Evolutionary conservation across 805 yeast genomes (phyloP), one percentile per base, ranked within the genome.

Genomic region (Starmerella etchellsii): DNA sequence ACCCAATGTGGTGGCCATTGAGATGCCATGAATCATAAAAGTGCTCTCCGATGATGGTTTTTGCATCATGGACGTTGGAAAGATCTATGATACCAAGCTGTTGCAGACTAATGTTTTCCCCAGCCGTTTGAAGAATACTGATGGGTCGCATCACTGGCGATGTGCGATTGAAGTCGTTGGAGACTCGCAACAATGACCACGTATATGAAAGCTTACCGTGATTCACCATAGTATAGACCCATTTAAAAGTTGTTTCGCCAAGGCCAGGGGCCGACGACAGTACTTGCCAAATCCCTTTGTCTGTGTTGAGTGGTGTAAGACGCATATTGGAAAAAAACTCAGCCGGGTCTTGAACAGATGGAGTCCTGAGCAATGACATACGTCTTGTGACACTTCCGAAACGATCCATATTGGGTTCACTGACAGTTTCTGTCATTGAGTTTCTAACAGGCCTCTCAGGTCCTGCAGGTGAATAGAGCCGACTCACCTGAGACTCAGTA

Each of bases 181-280:
- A 15, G 15, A 51, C 44, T 1, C 43, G 46, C 34, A 56, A 16
- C 15, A 56, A 42, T 3, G 60, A 56, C 47, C 56, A 56, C 4
- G 49, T 27, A 40, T 52, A 56, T 15, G 51, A 33, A 23, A 48
- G 25, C 15, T 34, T 14, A 3, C 59, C 60, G 24, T 55, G 56
- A 15, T 44, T 41, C 1, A 56, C 29, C 2, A 57, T 36, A 10
- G 53, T 44, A 36, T 48, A 56, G 11, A 31, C 34, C 29, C 47
- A 47, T 5, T 20, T 8, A 13, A 53, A 23, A 6, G 21, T 21
- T 1, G 48, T 34, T 6, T 10, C 33, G 1, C 37, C 15, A 16
- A 50, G 31, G 13, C 42, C 46, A 1, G 44, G 42, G 15, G 26
- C 29, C 7, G 44, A 37, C 14, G 36, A 28, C 10, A 56, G 42